Evolutionary conservation across 2,329 filamentous ascomycete species (phyloP).

Genomic region (Paecilomyces dactylethromorphus): DNA sequence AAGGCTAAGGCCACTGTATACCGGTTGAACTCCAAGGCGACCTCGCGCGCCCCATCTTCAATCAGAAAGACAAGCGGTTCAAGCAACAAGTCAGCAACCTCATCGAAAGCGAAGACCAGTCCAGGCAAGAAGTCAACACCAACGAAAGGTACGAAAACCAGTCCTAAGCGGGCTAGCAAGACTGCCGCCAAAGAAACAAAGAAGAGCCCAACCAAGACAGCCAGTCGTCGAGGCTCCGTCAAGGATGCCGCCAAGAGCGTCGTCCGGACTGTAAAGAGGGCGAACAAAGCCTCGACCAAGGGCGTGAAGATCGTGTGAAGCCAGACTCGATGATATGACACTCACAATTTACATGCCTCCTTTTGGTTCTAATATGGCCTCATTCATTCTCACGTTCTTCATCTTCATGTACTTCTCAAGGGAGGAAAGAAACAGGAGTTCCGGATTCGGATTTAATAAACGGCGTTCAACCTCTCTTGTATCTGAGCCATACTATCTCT

Average conservation of each 20-base stretch:
- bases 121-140: not conserved
- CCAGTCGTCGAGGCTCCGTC: conserved; percentile 9
- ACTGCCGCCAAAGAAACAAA: not conserved
- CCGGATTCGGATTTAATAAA: not conserved
- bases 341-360: not conserved
- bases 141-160: not conserved
- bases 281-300: conserved; percentile 4
- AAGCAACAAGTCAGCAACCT: conserved; percentile 3
- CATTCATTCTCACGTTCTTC: not conserved
- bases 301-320: not conserved
- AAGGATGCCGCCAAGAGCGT: conserved; percentile 10
- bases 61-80: not conserved
- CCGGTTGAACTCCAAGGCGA: conserved; percentile 10
- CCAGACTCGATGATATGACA: too few species aligned
- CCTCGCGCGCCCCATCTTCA: conserved; percentile 1
- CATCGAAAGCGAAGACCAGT: conserved; percentile 8
- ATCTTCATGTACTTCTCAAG: not conserved
- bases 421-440: not conserved
- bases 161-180: not conserved
- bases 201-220: conserved; percentile 6
- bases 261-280: conserved; percentile 11
- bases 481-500: not conserved
- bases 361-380: not conserved
- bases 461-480: not conserved
- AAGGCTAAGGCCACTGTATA: conserved; percentile 15